Evolutionary conservation across 202 grass and related monocot genomes (phyloP), one percentile per base, ranked within the genome.

Genomic region (Schoenoplectus tabernaemontani): DNA sequence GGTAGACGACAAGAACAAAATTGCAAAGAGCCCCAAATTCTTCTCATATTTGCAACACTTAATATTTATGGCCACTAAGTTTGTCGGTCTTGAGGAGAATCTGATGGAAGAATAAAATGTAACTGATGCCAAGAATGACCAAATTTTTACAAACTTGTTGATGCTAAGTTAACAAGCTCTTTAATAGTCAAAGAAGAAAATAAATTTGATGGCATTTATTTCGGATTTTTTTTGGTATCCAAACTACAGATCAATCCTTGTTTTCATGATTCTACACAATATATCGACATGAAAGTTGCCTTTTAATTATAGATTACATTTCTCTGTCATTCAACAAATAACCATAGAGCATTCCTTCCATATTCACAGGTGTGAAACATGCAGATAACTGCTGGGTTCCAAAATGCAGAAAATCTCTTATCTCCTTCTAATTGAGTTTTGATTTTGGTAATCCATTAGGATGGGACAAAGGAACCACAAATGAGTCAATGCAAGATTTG

Each of bases 401-500:
- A 23, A 50, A 74, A 53, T 74, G 46, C 44, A 19, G 7, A 47
- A 28, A 74, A 74, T 53, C 28, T 53, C 24, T 74, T 10, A 74
- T 32, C 4, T 19, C 47, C 7, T 7, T 51, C 44, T 74, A 33
- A n/a, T 33, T 23, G 38, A 68, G 16, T 64, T 70, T 9, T 47
- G 44, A 1, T 74, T 34, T n/a, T 53, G 22, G 5, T 50, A 5
- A 38, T 53, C 7, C 16, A 60, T 83, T 26, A 93, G 91, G 87
- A 33, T 84, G 87, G 87, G 85, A 81, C 57, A 81, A 82, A 57
- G 87, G 81, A 63, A 88, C 70, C 53, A 42, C 79, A 2, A 85
- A 85, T 26, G 85, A 85, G 20, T 85, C 82, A 63, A 86, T 81
- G 84, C 81, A 95, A 65, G 82, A 82, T 66, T 63, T 98, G 59